Evolutionary conservation across 2,329 filamentous ascomycete genomes (phyloP).

Genomic region (Penicillium sclerotigenum): DNA sequence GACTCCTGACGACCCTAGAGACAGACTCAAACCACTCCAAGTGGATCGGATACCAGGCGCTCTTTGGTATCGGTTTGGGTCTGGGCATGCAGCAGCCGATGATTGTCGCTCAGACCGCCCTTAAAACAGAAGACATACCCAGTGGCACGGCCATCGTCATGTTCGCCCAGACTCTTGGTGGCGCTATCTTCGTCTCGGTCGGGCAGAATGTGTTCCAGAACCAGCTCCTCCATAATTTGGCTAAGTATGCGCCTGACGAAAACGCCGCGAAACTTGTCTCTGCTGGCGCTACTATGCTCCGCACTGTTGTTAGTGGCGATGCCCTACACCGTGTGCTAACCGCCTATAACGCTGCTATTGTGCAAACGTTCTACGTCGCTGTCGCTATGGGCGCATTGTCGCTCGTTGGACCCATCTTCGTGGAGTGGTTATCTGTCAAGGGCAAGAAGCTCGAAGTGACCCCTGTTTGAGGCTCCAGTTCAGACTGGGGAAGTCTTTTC

Average conservation of each 20-base stretch:
- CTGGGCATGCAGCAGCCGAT: conserved; percentile 37
- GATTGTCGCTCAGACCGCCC: conserved; percentile 36
- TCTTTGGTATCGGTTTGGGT: conserved; percentile 38
- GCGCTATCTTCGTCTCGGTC: conserved; percentile 38
- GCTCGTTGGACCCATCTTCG: conserved; percentile 33
- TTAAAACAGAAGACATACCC: conserved; percentile 33
- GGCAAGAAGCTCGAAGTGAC: conserved; percentile 31
- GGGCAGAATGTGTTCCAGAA: conserved; percentile 42
- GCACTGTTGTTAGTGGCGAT: conserved; percentile 25
- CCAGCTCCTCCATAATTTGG: conserved; percentile 29
- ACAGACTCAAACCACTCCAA: conserved; percentile 29
- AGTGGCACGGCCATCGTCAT: conserved; percentile 36
- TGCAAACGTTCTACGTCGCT: conserved; percentile 39
- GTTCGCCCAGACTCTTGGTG: conserved; percentile 39
- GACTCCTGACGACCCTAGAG: conserved; percentile 36
- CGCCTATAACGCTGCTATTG: conserved; percentile 40
- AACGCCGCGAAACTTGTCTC: conserved; percentile 29
- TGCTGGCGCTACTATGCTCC: conserved; percentile 40
- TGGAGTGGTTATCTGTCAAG: conserved; percentile 45
- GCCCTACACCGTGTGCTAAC: conserved; percentile 29
- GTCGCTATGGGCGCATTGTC: conserved; percentile 38
- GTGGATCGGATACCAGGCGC: conserved; percentile 42
- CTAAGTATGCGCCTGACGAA: conserved; percentile 23
- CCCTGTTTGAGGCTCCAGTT: conserved; percentile 5
- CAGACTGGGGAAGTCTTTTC: background rate